Evolutionary conservation across 345 rosid genomes (phyloP), one percentile per base, ranked within the genome.

Genomic region (Hibiscus syriacus): DNA sequence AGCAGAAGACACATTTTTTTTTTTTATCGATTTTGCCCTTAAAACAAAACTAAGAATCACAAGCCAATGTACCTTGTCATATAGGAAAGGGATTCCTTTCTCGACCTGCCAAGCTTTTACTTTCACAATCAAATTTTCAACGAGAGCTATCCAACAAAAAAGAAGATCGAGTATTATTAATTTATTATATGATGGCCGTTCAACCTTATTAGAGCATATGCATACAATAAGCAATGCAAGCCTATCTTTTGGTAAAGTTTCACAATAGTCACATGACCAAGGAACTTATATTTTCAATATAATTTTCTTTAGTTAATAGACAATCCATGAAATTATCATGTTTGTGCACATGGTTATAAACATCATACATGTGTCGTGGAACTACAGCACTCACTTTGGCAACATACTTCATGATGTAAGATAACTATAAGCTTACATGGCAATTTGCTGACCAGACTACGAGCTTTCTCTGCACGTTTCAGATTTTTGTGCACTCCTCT

Each of bases 51-150:
- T n/a, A 27, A 43, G 41, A 72, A 41, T 13, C 25, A 36, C 20
- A 41, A 62, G 29, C 12, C 36, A 45, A 14, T 57, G n/a, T 29
- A 92, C 98, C 90, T 87, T 84, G 69, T 84, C 89, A 61, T 84
- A 92, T 39, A 85, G 73, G 82, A 90, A 92, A 14, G 82, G 78
- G 63, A 88, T 76, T 57, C 87, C 87, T 66, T 78, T 77, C 78
- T 87, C 90, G 61, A 54, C 38, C 81, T 92, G 96, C 98, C 97
- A 92, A 19, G 87, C 85, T 73, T 88, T 82, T 50, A 86, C 84
- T 82, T 78, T 90, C 6, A 74, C 69, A 41, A 59, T 87, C 78
- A 92, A 74, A 74, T 27, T 85, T 72, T 92, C 94, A 2, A 90
- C 79, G 56, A 85, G 64, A 22, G 78, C 97, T 93, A 70, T 10